Base-by-base conservation (phyloP, 2,329 filamentous ascomycete species). In the Juglanconis sp. region DNA sequence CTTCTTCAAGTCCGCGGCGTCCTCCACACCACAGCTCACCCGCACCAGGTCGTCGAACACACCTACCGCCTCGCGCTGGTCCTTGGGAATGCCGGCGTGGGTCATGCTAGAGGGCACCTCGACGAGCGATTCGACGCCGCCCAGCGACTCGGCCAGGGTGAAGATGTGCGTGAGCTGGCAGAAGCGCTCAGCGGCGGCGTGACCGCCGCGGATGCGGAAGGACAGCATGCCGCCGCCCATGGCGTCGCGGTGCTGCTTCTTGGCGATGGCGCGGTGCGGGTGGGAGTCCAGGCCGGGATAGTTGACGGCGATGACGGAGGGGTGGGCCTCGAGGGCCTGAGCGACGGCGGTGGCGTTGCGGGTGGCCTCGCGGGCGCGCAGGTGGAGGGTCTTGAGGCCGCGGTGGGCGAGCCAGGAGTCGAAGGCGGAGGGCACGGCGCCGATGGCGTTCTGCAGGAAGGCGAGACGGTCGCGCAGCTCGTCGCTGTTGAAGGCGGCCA, bases 401-500 rank as follows among this genome's bases (percentile, higher is more conserved):
- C 95, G 89, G 79, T 99, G 95, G 53, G 95, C 95, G 65, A 99
- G 90, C 95, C 95, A 99, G 79, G 89, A 92, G 81, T 99, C 95
- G 72, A 99, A 99, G 46, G 95, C 84, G 0, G 91, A 96, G 56
- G 95, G 95, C 4, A 99, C 90, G 63, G 94, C 94, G 64, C 95
- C 95, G 67, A 97, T 96, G 67, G 95, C 95, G 78, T 99, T 99
- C 75, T 99, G 95, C 44, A 99, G 84, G 82, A 98, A 99, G 55
- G 86, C 81, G 30, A 99, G 85, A 47, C 91, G 87, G 64, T 88
- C 80, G 72, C 87, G 87, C 67, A 99, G 82, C 17, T 86, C 83
- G 59, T 92, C 87, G 35, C 89, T 90, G 83, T 97, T 98, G 84
- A 96, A 96, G 54, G 95, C 95, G 51, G 92, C 94, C 35, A 95